Evolutionary conservation across 352 stramenopile species (phyloP).

Genomic region (Pythium utonaiense): DNA sequence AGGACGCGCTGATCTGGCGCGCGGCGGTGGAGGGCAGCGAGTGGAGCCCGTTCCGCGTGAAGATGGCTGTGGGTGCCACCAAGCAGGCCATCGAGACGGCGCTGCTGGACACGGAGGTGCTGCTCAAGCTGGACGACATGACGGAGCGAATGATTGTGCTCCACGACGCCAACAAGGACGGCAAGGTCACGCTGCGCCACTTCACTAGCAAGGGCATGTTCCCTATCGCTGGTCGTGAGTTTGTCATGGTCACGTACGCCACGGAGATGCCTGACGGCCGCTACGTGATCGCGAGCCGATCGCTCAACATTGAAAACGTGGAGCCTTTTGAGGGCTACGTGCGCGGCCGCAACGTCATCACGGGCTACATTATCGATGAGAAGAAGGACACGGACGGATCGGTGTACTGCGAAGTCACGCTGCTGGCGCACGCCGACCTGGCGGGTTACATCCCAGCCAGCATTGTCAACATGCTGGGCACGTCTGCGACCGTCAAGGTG

Average conservation of each 20-base stretch:
- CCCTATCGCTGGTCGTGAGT: conserved; percentile 69
- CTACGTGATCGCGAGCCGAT: conserved; percentile 65
- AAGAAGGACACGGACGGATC: conserved; percentile 39
- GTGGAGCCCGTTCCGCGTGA: conserved; percentile 71
- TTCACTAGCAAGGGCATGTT: conserved; percentile 79
- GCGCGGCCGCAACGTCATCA: conserved; percentile 62
- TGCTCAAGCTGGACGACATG: conserved; percentile 80
- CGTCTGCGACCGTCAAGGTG: conserved; percentile 79
- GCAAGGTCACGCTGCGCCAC: conserved; percentile 60
- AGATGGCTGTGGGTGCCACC: conserved; percentile 46
- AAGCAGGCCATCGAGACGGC: conserved; percentile 51
- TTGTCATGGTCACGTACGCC: conserved; percentile 62
- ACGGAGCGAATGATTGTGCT: conserved; percentile 62
- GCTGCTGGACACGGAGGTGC: conserved; percentile 58
- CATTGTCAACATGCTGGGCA: conserved; percentile 84
- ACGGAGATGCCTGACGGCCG: conserved; percentile 49
- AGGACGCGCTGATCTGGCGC: conserved; percentile 56
- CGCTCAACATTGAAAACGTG: conserved; percentile 45
- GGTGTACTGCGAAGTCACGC: conserved; percentile 64
- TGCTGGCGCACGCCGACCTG: conserved; percentile 74
- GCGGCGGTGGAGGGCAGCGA: conserved; percentile 55
- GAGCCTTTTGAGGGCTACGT: conserved; percentile 54
- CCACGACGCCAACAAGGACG: conserved; percentile 46
- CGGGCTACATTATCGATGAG: conserved; percentile 76
- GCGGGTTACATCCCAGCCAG: conserved; percentile 73